These are phyloP conservation scores for Solanum clarkiae DNA, from an alignment of 257 asterid species.

Conservation along the genomic window DNA sequence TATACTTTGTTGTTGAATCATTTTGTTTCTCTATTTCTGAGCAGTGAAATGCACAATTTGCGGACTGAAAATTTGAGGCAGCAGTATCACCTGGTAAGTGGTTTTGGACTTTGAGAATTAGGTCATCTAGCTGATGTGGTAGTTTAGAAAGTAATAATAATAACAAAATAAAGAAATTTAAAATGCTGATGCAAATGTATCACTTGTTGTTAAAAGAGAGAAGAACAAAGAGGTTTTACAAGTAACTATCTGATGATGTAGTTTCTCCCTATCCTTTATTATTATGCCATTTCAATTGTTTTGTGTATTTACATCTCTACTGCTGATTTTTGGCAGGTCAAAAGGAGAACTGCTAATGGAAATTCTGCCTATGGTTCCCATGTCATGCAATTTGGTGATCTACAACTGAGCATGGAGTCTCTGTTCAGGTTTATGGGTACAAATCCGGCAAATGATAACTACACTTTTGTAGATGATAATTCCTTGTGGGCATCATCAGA, in stretches of 20 bases:
- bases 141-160: background rate
- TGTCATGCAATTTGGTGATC: constrained; percentile 89
- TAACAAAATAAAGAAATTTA: background rate
- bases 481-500: constrained; percentile 34
- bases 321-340: constrained; percentile 43
- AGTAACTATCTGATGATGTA: background rate
- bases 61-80: constrained; percentile 70
- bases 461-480: constrained; percentile 43
- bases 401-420: constrained; percentile 34
- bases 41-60: constrained; percentile 83
- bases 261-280: background rate
- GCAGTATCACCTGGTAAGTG: constrained; percentile 77
- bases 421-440: constrained; percentile 68
- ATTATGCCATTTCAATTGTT: background rate
- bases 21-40: constrained; percentile 1
- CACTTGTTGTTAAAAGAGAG: background rate
- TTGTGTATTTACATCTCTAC: background rate
- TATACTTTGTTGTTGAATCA: background rate
- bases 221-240: background rate
- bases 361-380: constrained; percentile 70
- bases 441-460: constrained; percentile 74
- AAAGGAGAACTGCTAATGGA: constrained; percentile 51
- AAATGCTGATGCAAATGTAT: background rate
- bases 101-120: background rate
- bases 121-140: background rate